These are phyloP conservation scores for Echria macrotheca DNA, from an alignment of 495 filamentous ascomycete species.

Conservation along the genomic window DNA sequence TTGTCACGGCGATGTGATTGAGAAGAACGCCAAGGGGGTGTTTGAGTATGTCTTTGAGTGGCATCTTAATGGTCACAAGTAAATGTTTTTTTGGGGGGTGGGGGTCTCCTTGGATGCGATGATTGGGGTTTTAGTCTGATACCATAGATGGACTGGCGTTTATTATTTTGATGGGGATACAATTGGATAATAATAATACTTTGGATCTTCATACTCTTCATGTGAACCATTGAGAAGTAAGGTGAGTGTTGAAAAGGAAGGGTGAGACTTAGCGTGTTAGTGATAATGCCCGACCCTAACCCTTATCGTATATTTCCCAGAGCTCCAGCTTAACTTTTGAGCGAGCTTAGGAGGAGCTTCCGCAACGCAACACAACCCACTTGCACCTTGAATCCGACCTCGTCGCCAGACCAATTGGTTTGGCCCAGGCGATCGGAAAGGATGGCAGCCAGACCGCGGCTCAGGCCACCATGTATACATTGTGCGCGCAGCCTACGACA, in stretches of 20 bases:
- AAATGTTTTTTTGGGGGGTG: neutral
- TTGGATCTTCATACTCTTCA: neutral
- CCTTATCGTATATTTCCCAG: constrained; percentile 4
- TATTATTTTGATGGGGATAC: neutral
- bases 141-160: constrained; percentile 3
- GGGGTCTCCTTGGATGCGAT: neutral
- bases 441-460: constrained; percentile 23
- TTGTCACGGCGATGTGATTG: constrained; percentile 90
- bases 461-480: constrained; percentile 19
- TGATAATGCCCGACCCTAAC: neutral
- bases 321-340: too few relatives aligned
- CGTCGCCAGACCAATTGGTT: too few relatives aligned
- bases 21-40: constrained; percentile 66
- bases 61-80: constrained; percentile 60
- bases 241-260: neutral
- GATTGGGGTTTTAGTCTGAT: neutral
- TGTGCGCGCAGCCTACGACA: too few relatives aligned
- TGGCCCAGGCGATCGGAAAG: neutral
- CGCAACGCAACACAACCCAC: too few relatives aligned
- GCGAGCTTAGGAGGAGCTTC: too few relatives aligned
- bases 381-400: too few relatives aligned
- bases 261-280: neutral
- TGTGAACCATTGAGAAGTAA: neutral
- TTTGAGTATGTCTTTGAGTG: constrained; percentile 82
- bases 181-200: neutral